These are phyloP conservation scores for Diplosphaera chodatii DNA, from an alignment of 139 green algal genomes.

Conservation along the genomic window DNA sequence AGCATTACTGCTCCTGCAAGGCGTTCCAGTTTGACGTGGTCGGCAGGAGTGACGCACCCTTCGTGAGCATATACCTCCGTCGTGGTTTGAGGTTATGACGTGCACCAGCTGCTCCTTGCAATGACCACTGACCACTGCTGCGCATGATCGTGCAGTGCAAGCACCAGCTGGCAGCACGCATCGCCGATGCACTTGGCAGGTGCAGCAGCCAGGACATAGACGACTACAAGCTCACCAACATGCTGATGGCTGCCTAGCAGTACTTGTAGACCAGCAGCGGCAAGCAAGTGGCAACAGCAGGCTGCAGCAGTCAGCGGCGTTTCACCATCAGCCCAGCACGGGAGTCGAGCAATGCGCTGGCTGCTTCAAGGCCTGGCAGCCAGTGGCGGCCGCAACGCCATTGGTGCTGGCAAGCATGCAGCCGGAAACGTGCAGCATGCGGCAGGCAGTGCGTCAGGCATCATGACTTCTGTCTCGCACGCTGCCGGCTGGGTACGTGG, in stretches of 20 bases:
- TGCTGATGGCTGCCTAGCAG: constrained; percentile 28
- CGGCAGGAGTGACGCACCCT: constrained; percentile 38
- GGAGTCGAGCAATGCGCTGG: background rate
- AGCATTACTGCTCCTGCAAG: constrained; percentile 79
- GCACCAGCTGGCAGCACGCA: constrained; percentile 72
- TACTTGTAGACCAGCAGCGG: too few relatives aligned
- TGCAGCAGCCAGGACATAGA: constrained; percentile 14
- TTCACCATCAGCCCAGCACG: background rate
- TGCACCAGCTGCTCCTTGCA: too few relatives aligned
- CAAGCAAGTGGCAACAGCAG: too few relatives aligned
- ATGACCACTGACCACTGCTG: too few relatives aligned
- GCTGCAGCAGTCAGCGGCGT: too few relatives aligned
- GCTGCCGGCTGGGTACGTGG: background rate
- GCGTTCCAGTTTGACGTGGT: constrained; percentile 77
- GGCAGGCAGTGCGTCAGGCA: too few relatives aligned
- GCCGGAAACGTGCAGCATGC: background rate
- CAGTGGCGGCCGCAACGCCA: background rate
- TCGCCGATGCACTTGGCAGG: constrained; percentile 35
- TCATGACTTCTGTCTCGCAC: background rate
- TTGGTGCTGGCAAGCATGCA: background rate
- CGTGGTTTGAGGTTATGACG: background rate
- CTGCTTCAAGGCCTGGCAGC: background rate
- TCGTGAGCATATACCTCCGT: constrained; percentile 19
- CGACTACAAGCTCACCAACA: constrained; percentile 34
- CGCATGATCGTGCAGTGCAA: constrained; percentile 66